These are phyloP conservation scores for Spathaspora arborariae DNA, from an alignment of 805 yeast genomes.

Conservation along the genomic window DNA sequence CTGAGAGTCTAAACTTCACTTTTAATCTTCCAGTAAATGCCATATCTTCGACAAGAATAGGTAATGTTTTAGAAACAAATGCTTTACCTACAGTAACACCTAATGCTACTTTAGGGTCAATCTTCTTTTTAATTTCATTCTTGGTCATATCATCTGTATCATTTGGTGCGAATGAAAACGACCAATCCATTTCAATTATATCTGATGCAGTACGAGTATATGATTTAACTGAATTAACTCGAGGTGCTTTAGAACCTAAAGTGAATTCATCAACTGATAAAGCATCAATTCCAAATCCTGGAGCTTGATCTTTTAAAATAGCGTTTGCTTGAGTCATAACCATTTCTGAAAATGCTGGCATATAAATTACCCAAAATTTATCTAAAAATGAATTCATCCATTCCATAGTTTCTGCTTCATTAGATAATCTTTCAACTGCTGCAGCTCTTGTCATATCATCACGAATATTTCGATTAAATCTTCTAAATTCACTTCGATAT, in stretches of 20 bases:
- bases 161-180: conserved; percentile 74
- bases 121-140: conserved; percentile 62
- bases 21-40: conserved; percentile 67
- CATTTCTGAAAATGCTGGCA: conserved; percentile 79
- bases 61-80: conserved; percentile 68
- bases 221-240: conserved; percentile 66
- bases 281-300: conserved; percentile 80
- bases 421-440: conserved; percentile 61
- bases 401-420: conserved; percentile 67
- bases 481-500: conserved; percentile 67
- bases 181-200: conserved; percentile 80
- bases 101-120: conserved; percentile 76
- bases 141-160: conserved; percentile 83
- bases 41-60: conserved; percentile 80
- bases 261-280: conserved; percentile 73
- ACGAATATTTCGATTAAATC: conserved; percentile 69
- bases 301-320: conserved; percentile 64
- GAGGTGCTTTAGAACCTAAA: conserved; percentile 76
- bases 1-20: conserved; percentile 57
- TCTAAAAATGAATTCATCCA: conserved; percentile 77
- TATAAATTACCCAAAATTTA: conserved; percentile 83
- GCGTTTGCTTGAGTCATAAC: conserved; percentile 70
- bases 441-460: conserved; percentile 70
- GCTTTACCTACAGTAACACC: conserved; percentile 83
- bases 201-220: conserved; percentile 67